These are phyloP conservation scores for Picochlorum sp. DNA, from an alignment of 139 green algal genomes.

Conservation along the genomic window DNA sequence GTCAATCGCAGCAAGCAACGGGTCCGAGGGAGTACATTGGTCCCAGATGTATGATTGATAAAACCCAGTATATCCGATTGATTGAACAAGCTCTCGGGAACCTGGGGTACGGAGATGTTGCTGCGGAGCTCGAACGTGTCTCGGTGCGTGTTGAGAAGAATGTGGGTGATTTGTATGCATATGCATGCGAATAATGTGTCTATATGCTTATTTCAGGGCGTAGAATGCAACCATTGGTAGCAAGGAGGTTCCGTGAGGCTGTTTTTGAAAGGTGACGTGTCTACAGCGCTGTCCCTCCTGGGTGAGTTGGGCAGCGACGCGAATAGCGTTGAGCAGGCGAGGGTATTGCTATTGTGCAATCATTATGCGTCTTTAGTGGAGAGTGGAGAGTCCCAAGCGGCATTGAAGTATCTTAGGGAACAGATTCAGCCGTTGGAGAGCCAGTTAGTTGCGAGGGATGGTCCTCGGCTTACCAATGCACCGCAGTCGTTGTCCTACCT, in stretches of 20 bases:
- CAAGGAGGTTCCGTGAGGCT: conserved; percentile 38
- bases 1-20: not conserved
- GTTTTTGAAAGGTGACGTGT: conserved; percentile 53
- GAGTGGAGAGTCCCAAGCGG: conserved; percentile 9
- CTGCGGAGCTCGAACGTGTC: conserved; percentile 38
- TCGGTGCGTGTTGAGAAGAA: conserved; percentile 28
- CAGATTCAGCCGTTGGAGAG: conserved; percentile 35
- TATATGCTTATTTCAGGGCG: not conserved
- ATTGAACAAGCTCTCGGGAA: conserved; percentile 60
- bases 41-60: conserved; percentile 5
- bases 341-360: conserved; percentile 47
- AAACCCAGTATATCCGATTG: conserved; percentile 61
- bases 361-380: conserved; percentile 51
- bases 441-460: not conserved
- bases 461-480: not conserved
- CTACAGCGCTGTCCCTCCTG: conserved; percentile 47
- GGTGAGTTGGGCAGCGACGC: conserved; percentile 21
- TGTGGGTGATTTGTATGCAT: no score
- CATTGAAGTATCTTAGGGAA: conserved; percentile 33
- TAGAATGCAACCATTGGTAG: conserved; percentile 55
- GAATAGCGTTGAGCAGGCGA: conserved; percentile 15
- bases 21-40: conserved; percentile 10
- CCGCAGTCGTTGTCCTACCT: conserved; percentile 28
- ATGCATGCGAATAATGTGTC: conserved; percentile 11
- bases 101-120: conserved; percentile 50